Evolutionary conservation across 768 basidiomycete species (phyloP).

Genomic region (Russula sp.): DNA sequence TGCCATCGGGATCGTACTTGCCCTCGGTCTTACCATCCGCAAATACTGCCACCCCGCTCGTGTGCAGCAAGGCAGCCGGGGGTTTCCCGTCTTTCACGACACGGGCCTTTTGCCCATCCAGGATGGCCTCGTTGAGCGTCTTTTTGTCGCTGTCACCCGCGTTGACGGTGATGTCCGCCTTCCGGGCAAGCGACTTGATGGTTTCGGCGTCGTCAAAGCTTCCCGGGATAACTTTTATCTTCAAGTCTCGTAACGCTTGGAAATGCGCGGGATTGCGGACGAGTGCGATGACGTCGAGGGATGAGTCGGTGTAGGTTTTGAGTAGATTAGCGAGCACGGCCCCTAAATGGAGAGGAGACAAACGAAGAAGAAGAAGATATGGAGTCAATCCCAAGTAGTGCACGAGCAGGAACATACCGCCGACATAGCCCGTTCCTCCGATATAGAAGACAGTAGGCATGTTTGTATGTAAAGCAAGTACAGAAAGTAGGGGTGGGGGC

Average conservation of each 20-base stretch:
- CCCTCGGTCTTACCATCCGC: constrained; percentile 3
- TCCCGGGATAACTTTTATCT: constrained; percentile 5
- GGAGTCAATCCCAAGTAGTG: neutral
- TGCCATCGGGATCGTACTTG: constrained; percentile 1
- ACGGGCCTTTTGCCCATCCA: constrained; percentile 11
- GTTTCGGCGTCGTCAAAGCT: constrained; percentile 2
- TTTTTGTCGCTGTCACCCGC: constrained; percentile 6
- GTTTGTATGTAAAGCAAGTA: neutral
- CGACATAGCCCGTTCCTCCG: constrained; percentile 15
- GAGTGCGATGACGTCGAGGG: constrained; percentile 8
- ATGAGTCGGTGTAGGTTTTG: neutral
- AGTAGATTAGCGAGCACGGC: constrained; percentile 6
- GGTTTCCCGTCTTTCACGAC: neutral
- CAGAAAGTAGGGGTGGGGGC: too few relatives aligned
- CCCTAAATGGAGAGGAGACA: neutral
- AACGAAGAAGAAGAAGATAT: too few relatives aligned
- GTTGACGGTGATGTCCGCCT: constrained; percentile 7
- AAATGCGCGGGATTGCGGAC: constrained; percentile 7
- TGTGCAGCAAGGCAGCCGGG: constrained; percentile 4
- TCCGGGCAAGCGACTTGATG: neutral
- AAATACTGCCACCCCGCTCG: constrained; percentile 13
- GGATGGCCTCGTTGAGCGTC: constrained; percentile 3
- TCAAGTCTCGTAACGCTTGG: neutral
- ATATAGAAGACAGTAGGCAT: constrained; percentile 16
- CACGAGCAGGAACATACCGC: neutral